phyloP scores from a whole-genome alignment of 768 basidiomycete species.

The Chiua virens region DNA sequence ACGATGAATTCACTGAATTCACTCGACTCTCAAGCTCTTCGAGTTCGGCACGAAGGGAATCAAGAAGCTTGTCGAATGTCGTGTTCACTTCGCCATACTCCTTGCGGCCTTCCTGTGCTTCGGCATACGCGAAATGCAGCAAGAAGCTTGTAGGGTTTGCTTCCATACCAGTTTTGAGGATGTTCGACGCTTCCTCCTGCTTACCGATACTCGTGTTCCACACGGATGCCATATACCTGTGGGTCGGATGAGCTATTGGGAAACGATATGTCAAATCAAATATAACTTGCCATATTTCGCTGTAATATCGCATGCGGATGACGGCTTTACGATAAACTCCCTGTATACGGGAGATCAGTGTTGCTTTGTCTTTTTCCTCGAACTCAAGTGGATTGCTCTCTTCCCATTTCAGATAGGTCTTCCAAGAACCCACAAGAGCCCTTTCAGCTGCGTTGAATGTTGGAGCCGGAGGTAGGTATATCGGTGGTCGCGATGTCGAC shows the following conservation, averaged over 20 bases:
- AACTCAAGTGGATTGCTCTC: slow-evolving; percentile 92
- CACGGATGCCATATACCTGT: slow-evolving; percentile 87
- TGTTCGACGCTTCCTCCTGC: slow-evolving; percentile 76
- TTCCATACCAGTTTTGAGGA: slow-evolving; percentile 81
- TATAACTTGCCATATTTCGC: slow-evolving; percentile 81
- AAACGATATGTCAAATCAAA: not conserved
- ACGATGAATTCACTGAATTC: slow-evolving; percentile 38
- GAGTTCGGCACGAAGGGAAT: slow-evolving; percentile 60
- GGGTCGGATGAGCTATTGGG: slow-evolving; percentile 12
- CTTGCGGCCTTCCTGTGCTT: slow-evolving; percentile 63
- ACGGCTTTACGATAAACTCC: slow-evolving; percentile 88
- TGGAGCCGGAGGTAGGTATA: slow-evolving; percentile 69
- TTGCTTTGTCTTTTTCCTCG: slow-evolving; percentile 74
- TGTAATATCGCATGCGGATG: slow-evolving; percentile 89
- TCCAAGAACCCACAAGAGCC: slow-evolving; percentile 82
- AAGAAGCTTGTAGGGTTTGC: slow-evolving; percentile 89
- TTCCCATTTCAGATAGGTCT: slow-evolving; percentile 92
- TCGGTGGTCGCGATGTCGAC: slow-evolving; percentile 36
- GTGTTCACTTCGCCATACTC: slow-evolving; percentile 68
- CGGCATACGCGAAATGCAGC: slow-evolving; percentile 87
- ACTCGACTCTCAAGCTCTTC: slow-evolving; percentile 54
- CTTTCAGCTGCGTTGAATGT: slow-evolving; percentile 74
- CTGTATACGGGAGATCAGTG: slow-evolving; percentile 68
- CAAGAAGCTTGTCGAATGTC: slow-evolving; percentile 72
- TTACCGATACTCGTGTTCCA: slow-evolving; percentile 78